Evolutionary conservation across 1,284 basidiomycete genomes (phyloP).

Genomic region (Ustilago tritici): DNA sequence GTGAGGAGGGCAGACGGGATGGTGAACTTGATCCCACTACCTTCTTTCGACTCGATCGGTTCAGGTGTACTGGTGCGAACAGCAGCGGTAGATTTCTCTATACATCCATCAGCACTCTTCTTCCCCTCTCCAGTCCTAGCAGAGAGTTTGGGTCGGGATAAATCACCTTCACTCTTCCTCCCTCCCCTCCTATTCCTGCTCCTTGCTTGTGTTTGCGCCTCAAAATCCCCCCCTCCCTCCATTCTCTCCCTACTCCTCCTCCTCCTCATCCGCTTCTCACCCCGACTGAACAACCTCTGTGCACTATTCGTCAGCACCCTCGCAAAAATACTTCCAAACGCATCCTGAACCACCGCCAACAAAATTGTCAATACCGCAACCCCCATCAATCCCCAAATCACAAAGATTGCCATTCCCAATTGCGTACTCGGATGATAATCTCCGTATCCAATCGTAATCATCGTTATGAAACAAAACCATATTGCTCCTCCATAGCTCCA

Average conservation of each 20-base stretch:
- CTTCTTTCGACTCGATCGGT: background rate
- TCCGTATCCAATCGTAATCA: conserved; percentile 65
- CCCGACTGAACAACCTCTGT: conserved; percentile 33
- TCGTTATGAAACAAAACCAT: conserved; percentile 75
- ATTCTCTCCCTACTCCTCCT: background rate
- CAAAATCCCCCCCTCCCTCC: background rate
- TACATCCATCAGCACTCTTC: conserved; percentile 31
- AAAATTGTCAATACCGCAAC: conserved; percentile 58
- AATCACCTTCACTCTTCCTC: conserved; percentile 29
- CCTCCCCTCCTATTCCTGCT: conserved; percentile 2
- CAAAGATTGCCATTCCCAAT: conserved; percentile 81
- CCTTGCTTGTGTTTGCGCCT: background rate
- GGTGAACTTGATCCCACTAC: background rate
- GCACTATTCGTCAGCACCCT: conserved; percentile 29
- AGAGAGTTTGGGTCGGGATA: background rate
- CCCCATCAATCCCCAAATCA: conserved; percentile 78
- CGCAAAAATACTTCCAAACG: conserved; percentile 48
- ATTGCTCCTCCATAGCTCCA: conserved; percentile 75
- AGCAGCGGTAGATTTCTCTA: conserved; percentile 4
- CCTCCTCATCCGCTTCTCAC: conserved; percentile 27
- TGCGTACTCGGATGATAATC: conserved; percentile 47
- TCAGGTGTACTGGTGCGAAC: background rate
- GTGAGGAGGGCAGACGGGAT: background rate
- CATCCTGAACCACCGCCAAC: conserved; percentile 73
- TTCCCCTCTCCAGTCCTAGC: background rate